Evolutionary conservation across 257 asterid genomes (phyloP).

Genomic region (Lantana camara): DNA sequence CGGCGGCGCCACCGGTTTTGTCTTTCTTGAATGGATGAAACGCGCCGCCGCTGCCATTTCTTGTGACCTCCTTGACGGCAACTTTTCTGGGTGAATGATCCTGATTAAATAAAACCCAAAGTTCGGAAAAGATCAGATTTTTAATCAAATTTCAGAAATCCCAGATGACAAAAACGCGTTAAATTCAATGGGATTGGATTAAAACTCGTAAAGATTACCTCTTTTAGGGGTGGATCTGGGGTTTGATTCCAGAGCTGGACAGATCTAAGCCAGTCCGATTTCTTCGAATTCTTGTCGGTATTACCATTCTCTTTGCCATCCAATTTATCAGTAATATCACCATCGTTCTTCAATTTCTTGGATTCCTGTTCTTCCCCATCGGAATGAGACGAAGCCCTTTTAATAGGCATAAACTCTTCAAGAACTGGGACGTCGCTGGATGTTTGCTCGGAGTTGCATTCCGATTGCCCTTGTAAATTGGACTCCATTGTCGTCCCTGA

Average conservation of each 20-base stretch:
- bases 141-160: slow-evolving; percentile 20
- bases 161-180: not conserved
- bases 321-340: not conserved
- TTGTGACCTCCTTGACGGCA: slow-evolving; percentile 47
- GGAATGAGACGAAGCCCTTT: slow-evolving; percentile 36
- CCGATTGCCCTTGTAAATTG: slow-evolving; percentile 56
- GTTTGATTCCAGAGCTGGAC: slow-evolving; percentile 80
- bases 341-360: slow-evolving; percentile 21
- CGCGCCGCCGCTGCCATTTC: slow-evolving; percentile 55
- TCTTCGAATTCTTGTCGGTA: slow-evolving; percentile 34
- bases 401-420: slow-evolving; percentile 68
- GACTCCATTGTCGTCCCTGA: slow-evolving; percentile 44
- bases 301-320: slow-evolving; percentile 13
- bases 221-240: slow-evolving; percentile 60
- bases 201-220: slow-evolving; percentile 35
- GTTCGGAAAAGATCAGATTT: slow-evolving; percentile 16
- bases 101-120: slow-evolving; percentile 36
- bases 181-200: not conserved
- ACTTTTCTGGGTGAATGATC: slow-evolving; percentile 43
- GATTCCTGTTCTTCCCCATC: slow-evolving; percentile 43
- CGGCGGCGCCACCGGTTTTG: slow-evolving; percentile 22
- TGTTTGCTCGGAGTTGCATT: slow-evolving; percentile 68
- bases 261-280: slow-evolving; percentile 85
- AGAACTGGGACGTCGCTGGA: slow-evolving; percentile 63
- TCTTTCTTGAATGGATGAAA: slow-evolving; percentile 71